Evolutionary conservation across 1,139 yeast genomes (phyloP), one percentile per base, ranked within the genome.

Genomic region (Trichomonascaceae sp.): DNA sequence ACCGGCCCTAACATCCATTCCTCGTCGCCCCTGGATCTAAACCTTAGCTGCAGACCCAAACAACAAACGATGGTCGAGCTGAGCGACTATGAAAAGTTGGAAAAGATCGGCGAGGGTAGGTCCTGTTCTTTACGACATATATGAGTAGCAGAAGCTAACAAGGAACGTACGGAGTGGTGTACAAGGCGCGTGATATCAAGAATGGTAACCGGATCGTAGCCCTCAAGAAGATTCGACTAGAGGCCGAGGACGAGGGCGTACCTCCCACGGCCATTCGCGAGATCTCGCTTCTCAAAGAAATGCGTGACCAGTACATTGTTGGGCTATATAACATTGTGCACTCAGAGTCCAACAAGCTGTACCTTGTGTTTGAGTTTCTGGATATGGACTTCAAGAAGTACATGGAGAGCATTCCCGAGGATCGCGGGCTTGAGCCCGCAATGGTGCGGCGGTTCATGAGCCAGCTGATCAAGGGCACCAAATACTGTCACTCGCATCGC

Each of bases 201-300:
- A 87, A 89, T 58, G 81, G 82, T 50, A 85, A 87, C 62, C 67
- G 97, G 35, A 72, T 87, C 17, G 98, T 89, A 30, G 99, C 99
- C 0, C 64, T 92, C 48, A 89, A 89, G 58, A 89, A 89, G 60
- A 89, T 89, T 57, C 71, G 98, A 39, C 66, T 92, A 37, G 99
- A 92, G 54, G 84, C 93, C 30, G 98, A 92, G 58, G 97, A 87
- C 58, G 98, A 89, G 59, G 99, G 99, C 28, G 97, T 89, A 25
- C 98, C 98, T 4, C 82, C 95, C 14, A 92, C 99, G 0, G 97
- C 99, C 2, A 89, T 89, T 42, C 71, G 99, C 46, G 99, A 89
- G 57, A 89, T 89, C 46, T 87, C 97, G 1, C 68, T 92, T 32
- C 66, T 89, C 47, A 89, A 89, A 58, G 98, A 92, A 58, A 71